Base-by-base conservation (phyloP, 495 filamentous ascomycete genomes). In the Penicillium daleae region DNA sequence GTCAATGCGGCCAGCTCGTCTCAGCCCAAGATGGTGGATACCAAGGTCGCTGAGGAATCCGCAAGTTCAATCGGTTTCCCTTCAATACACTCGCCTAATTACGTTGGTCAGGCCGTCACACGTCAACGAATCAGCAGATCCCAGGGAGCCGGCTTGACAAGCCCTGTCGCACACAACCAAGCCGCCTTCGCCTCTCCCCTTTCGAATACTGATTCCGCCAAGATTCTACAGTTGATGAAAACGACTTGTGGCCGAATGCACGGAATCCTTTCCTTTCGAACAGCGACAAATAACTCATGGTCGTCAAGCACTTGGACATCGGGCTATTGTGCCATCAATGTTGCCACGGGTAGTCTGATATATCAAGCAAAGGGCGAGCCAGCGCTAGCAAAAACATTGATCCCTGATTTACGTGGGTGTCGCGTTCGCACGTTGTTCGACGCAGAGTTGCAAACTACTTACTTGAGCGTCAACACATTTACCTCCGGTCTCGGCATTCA, bases 401-500 rank as follows among this genome's bases (percentile, higher is more conserved):
- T 99, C 5, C 83, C 91, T 21, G 93, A 97, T 69, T 83, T 99
- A 22, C 85, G 93, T 63, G 92, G 93, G 22, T 99, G 95, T 69
- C 87, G 86, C 55, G 92, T 97, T 26, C 84, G 85, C 56, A 88
- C 90, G 10, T 74, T 87, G 60, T 87, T 86, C 40, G 82, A 85
- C 50, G 71, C 80, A 4, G 90, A 91, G 60, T 78, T 86, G 49
- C 84, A 85, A 54, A 82, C 80, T 12, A 87, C 86, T n/a, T 92
- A 90, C 68, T 85, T 99, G 13, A 91, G 93, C 67, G 83, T 99
- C n/a, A 82, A 83, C 24, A 89, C 88, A 22, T 86, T 85, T 40
- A 86, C 89, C 8, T 86, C 86, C 22, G 88, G 85, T 19, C 78
- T 90, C 19, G 86, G 89, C 32, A 81, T 97, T 33, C 85, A 91